These are phyloP conservation scores for Penicillium sp. DNA, from an alignment of 2,329 filamentous ascomycete species.

Conservation along the genomic window DNA sequence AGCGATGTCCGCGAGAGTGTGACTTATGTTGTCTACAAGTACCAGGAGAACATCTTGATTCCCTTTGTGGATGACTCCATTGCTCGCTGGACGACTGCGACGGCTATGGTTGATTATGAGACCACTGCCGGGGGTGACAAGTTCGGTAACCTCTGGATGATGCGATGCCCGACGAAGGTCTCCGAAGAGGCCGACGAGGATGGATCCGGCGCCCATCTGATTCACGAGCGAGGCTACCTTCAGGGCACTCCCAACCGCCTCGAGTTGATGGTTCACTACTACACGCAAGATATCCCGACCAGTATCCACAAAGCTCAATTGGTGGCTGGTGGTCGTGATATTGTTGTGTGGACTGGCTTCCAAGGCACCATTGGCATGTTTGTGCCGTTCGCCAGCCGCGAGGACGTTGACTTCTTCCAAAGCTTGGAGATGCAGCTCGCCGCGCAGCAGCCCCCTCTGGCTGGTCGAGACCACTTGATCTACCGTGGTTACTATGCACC, in stretches of 20 bases:
- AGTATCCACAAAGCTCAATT: constrained; percentile 85
- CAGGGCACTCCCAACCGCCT: constrained; percentile 84
- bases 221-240: constrained; percentile 85
- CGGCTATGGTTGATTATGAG: constrained; percentile 96
- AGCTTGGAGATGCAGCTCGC: constrained; percentile 85
- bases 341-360: constrained; percentile 89
- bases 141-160: constrained; percentile 93
- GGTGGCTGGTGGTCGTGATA: constrained; percentile 85
- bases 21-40: constrained; percentile 91
- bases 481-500: constrained; percentile 95
- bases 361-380: constrained; percentile 93
- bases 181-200: constrained; percentile 91
- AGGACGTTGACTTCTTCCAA: constrained; percentile 98
- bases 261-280: constrained; percentile 83
- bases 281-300: constrained; percentile 86
- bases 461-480: constrained; percentile 90
- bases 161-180: constrained; percentile 80
- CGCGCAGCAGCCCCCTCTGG: constrained; percentile 79
- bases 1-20: constrained; percentile 91
- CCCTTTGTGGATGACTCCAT: constrained; percentile 90
- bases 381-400: constrained; percentile 84
- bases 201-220: constrained; percentile 82
- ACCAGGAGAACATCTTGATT: constrained; percentile 84
- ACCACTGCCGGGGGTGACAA: constrained; percentile 93
- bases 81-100: constrained; percentile 84